Percentiles rank a stretch among this genome's conserved stretches.
These are phyloP conservation scores for Ilyonectria mors-panacis DNA, from an alignment of 2,329 filamentous ascomycete genomes.

Conservation along the genomic window DNA sequence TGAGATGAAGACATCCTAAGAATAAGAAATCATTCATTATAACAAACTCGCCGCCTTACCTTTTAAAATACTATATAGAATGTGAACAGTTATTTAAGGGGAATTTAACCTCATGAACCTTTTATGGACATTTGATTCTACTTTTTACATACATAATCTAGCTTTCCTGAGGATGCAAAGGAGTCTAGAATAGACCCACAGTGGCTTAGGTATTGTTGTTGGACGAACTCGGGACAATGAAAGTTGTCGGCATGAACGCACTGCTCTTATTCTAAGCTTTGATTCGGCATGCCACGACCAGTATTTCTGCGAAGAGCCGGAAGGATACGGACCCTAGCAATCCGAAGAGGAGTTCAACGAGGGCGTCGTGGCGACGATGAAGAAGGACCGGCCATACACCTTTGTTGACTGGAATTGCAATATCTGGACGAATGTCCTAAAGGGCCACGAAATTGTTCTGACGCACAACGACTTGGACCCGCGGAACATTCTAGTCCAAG, in stretches of 20 bases:
- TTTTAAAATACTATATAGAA: no score
- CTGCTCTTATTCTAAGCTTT: no score
- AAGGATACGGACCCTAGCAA: constrained; percentile 34
- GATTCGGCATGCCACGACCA: constrained; percentile 35
- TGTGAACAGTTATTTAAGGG: no score
- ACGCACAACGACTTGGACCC: constrained; percentile 30
- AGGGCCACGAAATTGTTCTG: constrained; percentile 29
- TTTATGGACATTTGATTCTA: no score
- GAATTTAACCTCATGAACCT: no score
- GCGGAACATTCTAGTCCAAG: constrained; percentile 29
- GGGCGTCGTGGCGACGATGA: constrained; percentile 37
- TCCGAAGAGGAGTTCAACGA: constrained; percentile 40
- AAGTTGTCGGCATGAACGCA: no score
- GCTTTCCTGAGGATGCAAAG: no score
- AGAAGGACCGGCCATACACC: constrained; percentile 12
- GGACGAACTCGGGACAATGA: no score
- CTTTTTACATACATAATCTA: no score
- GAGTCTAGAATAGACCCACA: no score
- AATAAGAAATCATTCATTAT: not conserved
- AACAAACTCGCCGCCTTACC: not conserved
- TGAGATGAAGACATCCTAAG: not conserved
- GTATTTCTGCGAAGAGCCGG: constrained; percentile 31
- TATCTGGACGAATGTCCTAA: constrained; percentile 35
- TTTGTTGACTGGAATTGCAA: constrained; percentile 29
- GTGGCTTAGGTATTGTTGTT: no score